Base-by-base conservation (phyloP, 352 stramenopile genomes). In the Phytophthora ramorum region DNA sequence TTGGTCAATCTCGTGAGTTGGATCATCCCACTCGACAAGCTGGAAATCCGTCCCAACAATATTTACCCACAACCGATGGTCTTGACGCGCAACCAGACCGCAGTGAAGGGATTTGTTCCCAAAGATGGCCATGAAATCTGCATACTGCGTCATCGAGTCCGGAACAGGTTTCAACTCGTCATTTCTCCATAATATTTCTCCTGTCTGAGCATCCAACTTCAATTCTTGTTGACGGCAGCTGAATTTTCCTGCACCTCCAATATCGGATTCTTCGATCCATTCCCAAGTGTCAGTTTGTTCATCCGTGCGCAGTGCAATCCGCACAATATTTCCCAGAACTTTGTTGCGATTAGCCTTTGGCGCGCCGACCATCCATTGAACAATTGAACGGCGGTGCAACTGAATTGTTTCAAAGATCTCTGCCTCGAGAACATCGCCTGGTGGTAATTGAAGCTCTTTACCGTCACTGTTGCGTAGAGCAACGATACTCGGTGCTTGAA, bases 171-270 rank as follows among this genome's bases (percentile, higher is more conserved):
- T 96, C 4, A 97, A 66, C 56, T 96, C 90, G 48, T 97, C 90
- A 57, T 97, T 97, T 60, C 90, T 83, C 90, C 90, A 97, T 48
- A 97, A 58, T 63, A 97, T 95, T 50, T 97, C 88, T 24, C 86
- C 89, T 2, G 85, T 95, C 63, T 97, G 89, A 1, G 85, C 80
- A 53, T 97, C 88, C 7, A 97, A 46, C 53, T 95, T 96, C 46
- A 97, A 69, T 46, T 97, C 87, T 28, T 92, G 91, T 49, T 83
- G 81, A 30, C 55, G 61, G 49, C 89, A 96, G 12, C 69, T 69
- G 49, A 88, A 97, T 51, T 90, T 78, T 38, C 90, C 90, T 16
- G 70, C 59, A 30, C 87, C 77, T 38, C 75, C 74, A 3, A 90
- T 69, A 26, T 73, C 67, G 7, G 62, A 49, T 22, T 83, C 86